These are phyloP conservation scores for Chrysosporium keratinophilum DNA, from an alignment of 2,329 filamentous ascomycete genomes.

Conservation along the genomic window DNA sequence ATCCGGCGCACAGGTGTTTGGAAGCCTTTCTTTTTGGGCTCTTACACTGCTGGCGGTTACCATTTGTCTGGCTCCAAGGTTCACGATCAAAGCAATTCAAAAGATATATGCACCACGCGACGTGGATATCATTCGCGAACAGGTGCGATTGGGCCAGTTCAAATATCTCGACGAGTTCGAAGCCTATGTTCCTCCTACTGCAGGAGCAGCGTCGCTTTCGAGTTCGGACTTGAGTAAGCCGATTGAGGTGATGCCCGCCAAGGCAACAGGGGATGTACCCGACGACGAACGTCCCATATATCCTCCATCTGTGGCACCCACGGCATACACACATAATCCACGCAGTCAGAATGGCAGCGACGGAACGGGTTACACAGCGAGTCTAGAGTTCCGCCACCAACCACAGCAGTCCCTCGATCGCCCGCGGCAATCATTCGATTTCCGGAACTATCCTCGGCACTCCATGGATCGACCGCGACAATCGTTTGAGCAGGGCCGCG, in stretches of 20 bases:
- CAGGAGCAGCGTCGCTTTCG: constrained; percentile 28
- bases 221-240: constrained; percentile 34
- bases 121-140: constrained; percentile 90
- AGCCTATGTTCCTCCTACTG: constrained; percentile 41
- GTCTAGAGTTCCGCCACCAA: constrained; percentile 33
- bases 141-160: constrained; percentile 74
- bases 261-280: constrained; percentile 55
- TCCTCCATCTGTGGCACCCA: constrained; percentile 73
- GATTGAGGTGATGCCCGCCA: constrained; percentile 47
- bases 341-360: constrained; percentile 85
- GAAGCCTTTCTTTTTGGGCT: constrained; percentile 76
- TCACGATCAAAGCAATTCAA: constrained; percentile 74
- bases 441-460: constrained; percentile 45
- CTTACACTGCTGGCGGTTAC: constrained; percentile 67
- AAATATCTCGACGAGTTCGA: constrained; percentile 55
- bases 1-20: constrained; percentile 67
- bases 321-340: constrained; percentile 66
- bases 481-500: constrained; percentile 77
- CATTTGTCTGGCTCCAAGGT: constrained; percentile 77
- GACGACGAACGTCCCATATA: constrained; percentile 91
- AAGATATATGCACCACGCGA: constrained; percentile 92
- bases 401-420: constrained; percentile 53
- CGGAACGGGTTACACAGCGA: constrained; percentile 74
- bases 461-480: constrained; percentile 62
- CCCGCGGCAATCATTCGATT: constrained; percentile 47